A percentile compares a stretch with the other conserved stretches of the same genome.
Conservation (phyloP, 352 stramenopile genomes). For the Globisporangium acanthophoron region DNA sequence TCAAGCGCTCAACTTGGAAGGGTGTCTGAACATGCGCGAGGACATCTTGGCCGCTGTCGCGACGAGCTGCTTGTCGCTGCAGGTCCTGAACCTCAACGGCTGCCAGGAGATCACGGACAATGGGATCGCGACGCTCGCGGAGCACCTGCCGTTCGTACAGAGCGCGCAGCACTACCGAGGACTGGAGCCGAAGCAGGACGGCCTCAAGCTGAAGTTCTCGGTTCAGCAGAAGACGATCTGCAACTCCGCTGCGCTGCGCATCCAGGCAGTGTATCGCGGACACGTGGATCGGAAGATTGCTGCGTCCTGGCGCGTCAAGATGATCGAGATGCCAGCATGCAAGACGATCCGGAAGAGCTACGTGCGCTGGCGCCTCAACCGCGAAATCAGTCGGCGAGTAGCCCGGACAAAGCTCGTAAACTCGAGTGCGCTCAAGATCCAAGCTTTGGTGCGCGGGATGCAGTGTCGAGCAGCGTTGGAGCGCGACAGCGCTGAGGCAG, state of each 20-base stretch:
- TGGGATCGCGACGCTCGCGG: conserved; percentile 53
- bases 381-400: conserved; percentile 31
- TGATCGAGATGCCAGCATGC: conserved; percentile 46
- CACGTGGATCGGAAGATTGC: conserved; percentile 43
- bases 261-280: conserved; percentile 64
- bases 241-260: conserved; percentile 58
- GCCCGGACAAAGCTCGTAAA: conserved; percentile 23
- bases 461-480: conserved; percentile 33
- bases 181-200: conserved; percentile 47
- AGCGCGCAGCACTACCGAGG: conserved; percentile 44
- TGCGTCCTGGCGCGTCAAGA: conserved; percentile 40
- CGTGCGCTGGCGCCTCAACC: conserved; percentile 35
- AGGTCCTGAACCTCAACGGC: conserved; percentile 65
- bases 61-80: conserved; percentile 42
- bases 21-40: conserved; percentile 61
- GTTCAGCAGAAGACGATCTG: conserved; percentile 71
- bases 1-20: conserved; percentile 65
- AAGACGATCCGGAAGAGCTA: conserved; percentile 48
- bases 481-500: conserved; percentile 21
- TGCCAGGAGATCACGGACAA: conserved; percentile 78
- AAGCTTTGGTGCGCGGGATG: conserved; percentile 47
- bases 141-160: conserved; percentile 70
- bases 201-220: conserved; percentile 58
- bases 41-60: conserved; percentile 59
- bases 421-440: conserved; percentile 43